Percentiles rank a stretch among this genome's conserved stretches.
phyloP scores from a whole-genome alignment of 495 filamentous ascomycete species.

The Friedmanniomyces simplex region DNA sequence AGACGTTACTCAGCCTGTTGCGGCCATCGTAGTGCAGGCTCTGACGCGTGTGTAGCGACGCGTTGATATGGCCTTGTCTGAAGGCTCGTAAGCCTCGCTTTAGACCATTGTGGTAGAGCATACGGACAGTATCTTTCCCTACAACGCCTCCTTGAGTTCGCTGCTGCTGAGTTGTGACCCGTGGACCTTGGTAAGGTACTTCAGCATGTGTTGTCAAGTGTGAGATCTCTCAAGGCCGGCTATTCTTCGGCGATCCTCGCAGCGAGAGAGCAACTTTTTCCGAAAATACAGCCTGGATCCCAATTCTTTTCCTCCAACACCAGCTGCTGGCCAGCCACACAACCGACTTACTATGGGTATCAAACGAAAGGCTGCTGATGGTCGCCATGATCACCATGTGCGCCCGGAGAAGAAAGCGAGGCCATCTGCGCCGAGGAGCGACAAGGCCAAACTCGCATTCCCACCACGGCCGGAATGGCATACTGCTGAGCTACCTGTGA shows the following conservation, averaged over 20 bases:
- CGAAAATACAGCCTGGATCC: background rate
- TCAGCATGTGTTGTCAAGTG: too few relatives aligned
- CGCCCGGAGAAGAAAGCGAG: conserved; percentile 11
- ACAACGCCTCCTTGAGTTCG: too few relatives aligned
- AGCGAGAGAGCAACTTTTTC: background rate
- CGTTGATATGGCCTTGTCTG: background rate
- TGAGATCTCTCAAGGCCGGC: background rate
- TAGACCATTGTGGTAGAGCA: conserved; percentile 4
- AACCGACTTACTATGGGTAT: conserved; percentile 7
- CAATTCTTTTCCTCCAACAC: background rate
- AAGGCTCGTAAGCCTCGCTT: conserved; percentile 1
- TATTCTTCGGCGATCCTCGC: background rate
- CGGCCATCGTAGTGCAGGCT: conserved; percentile 37
- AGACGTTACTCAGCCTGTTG: conserved; percentile 59
- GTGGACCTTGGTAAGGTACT: too few relatives aligned
- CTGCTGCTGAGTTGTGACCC: too few relatives aligned
- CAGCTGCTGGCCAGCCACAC: background rate
- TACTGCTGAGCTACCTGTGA: conserved; percentile 45
- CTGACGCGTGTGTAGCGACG: background rate
- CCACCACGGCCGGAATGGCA: conserved; percentile 82
- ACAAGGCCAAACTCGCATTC: conserved; percentile 36
- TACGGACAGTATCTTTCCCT: too few relatives aligned
- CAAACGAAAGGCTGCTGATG: conserved; percentile 9
- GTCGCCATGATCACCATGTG: background rate
- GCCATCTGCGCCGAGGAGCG: background rate